A percentile compares a stretch with the other conserved stretches of the same genome.
These are phyloP conservation scores for Pichia sp. DNA, from an alignment of 1,139 yeast genomes.

Conservation along the genomic window DNA sequence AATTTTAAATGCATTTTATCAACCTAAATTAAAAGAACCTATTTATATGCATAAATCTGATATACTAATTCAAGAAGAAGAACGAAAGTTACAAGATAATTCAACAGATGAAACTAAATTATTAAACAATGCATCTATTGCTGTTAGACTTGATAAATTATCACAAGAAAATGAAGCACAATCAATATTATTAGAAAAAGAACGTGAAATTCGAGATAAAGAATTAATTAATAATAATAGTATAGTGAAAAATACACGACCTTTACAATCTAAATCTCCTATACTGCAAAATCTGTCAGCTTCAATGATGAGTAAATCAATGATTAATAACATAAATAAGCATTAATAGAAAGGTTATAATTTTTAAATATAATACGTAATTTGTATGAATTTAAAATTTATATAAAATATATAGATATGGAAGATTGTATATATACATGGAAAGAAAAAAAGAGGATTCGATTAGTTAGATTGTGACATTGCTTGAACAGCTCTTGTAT, in stretches of 20 bases:
- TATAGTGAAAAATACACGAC: not conserved
- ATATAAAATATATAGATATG: not conserved
- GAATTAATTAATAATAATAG: not conserved
- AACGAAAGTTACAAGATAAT: not conserved
- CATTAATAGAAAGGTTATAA: not conserved
- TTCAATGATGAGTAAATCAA: not conserved
- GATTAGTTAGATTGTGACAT: conserved; percentile 18
- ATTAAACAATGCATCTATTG: conserved; percentile 7
- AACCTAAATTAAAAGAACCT: conserved; percentile 23
- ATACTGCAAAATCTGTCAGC: conserved; percentile 4
- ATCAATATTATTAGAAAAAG: conserved; percentile 5
- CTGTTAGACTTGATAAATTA: conserved; percentile 14
- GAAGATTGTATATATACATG: conserved; percentile 9
- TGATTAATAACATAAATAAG: not conserved
- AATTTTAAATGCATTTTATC: conserved; percentile 23
- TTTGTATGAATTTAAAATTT: not conserved
- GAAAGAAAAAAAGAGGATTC: conserved; percentile 1
- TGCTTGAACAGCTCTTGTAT: conserved; percentile 34
- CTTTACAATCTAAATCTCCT: conserved; percentile 1
- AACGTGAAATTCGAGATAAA: conserved; percentile 4
- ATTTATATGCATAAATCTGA: conserved; percentile 15
- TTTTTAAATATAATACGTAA: too few relatives aligned
- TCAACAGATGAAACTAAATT: not conserved
- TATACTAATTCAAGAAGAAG: not conserved
- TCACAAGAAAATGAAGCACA: conserved; percentile 12